phyloP scores from a whole-genome alignment of 2,329 filamentous ascomycete species.

The Microcera coccophila region DNA sequence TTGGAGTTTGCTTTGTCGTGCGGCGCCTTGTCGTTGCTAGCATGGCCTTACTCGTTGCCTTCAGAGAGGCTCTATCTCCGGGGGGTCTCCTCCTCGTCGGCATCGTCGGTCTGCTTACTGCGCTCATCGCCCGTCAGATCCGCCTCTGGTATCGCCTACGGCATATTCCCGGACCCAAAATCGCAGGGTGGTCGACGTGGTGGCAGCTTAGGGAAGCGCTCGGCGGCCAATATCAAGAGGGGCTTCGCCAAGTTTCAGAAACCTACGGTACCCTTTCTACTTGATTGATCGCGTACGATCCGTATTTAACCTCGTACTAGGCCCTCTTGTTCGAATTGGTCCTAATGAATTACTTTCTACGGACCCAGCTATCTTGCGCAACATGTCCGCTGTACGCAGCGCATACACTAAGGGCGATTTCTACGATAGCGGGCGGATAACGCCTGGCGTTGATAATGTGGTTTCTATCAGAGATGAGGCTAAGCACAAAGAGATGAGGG shows the following conservation, averaged over 20 bases:
- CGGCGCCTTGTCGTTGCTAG: neutral
- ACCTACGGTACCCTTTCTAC: conserved; percentile 23
- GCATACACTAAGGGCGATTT: conserved; percentile 38
- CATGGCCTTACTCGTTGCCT: conserved; percentile 13
- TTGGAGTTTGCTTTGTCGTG: neutral
- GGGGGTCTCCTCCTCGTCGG: conserved; percentile 2
- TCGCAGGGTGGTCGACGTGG: conserved; percentile 27
- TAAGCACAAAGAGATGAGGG: conserved; percentile 42
- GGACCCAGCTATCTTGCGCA: conserved; percentile 38
- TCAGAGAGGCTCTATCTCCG: conserved; percentile 1
- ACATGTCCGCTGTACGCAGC: conserved; percentile 36
- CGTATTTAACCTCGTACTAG: neutral
- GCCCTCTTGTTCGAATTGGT: conserved; percentile 38
- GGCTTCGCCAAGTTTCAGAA: conserved; percentile 22
- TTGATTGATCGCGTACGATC: too few relatives aligned
- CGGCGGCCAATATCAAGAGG: conserved; percentile 27
- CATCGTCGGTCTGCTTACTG: neutral
- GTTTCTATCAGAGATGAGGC: conserved; percentile 48
- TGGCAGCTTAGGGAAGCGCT: conserved; percentile 28
- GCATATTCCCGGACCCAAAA: conserved; percentile 26
- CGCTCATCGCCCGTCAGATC: conserved; percentile 2
- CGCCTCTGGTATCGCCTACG: conserved; percentile 27
- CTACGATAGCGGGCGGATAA: conserved; percentile 49
- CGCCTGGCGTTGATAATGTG: conserved; percentile 52
- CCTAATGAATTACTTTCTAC: conserved; percentile 40